These are phyloP conservation scores for Didymosphaeria variabile DNA, from an alignment of 2,329 filamentous ascomycete species.

Conservation along the genomic window DNA sequence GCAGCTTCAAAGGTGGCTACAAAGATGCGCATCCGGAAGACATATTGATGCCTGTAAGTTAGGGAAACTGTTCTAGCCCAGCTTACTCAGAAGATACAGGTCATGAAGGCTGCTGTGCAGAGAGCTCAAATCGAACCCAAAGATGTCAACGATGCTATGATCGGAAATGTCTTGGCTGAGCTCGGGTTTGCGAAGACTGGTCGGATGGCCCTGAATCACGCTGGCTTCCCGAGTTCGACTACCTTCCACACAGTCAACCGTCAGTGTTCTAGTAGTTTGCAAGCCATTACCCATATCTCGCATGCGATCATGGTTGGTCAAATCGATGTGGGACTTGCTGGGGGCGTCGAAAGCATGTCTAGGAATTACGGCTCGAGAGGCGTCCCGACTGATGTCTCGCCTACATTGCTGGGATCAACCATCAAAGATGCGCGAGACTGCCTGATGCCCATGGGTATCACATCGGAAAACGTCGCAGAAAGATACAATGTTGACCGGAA, in stretches of 20 bases:
- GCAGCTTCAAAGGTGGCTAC: slow-evolving; percentile 88
- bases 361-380: slow-evolving; percentile 83
- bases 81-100: slow-evolving; percentile 73
- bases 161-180: slow-evolving; percentile 81
- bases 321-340: slow-evolving; percentile 86
- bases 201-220: slow-evolving; percentile 85
- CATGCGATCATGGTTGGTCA: slow-evolving; percentile 80
- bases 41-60: slow-evolving; percentile 69
- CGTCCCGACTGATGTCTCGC: slow-evolving; percentile 73
- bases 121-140: slow-evolving; percentile 36
- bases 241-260: slow-evolving; percentile 85
- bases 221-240: slow-evolving; percentile 89
- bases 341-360: slow-evolving; percentile 91
- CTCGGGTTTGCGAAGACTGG: slow-evolving; percentile 88
- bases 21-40: slow-evolving; percentile 93
- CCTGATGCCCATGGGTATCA: slow-evolving; percentile 98
- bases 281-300: slow-evolving; percentile 93
- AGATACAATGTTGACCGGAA: slow-evolving; percentile 86
- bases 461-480: slow-evolving; percentile 89
- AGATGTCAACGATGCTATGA: slow-evolving; percentile 41
- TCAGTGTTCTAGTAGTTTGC: slow-evolving; percentile 96
- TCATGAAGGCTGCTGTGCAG: slow-evolving; percentile 69
- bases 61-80: slow-evolving; percentile 50
- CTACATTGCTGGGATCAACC: slow-evolving; percentile 76
- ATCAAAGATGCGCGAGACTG: slow-evolving; percentile 85